Conservation (phyloP, 441 rosid genomes). For the Gossypium schwendimanii region DNA sequence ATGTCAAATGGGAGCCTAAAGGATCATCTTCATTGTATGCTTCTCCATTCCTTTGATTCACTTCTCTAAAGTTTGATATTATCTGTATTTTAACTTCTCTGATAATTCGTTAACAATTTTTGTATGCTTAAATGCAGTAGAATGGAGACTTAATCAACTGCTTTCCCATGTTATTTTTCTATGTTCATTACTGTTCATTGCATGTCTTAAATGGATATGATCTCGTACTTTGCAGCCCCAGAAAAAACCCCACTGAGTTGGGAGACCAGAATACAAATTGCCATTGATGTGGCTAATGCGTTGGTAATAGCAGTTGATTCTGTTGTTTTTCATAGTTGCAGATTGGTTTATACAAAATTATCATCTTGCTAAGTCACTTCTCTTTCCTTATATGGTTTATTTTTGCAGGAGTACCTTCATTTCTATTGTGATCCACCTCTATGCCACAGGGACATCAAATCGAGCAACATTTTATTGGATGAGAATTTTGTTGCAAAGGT, state of each 20-base stretch:
- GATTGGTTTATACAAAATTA: background rate
- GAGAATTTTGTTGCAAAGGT: constrained; percentile 88
- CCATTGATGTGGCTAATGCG: constrained; percentile 92
- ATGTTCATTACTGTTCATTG: constrained; percentile 3
- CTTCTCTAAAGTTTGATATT: background rate
- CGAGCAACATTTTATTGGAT: constrained; percentile 89
- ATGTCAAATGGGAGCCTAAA: constrained; percentile 90
- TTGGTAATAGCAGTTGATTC: constrained; percentile 45
- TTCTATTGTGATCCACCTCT: constrained; percentile 94
- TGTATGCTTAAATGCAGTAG: background rate
- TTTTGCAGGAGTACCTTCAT: constrained; percentile 89
- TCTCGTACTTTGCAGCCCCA: constrained; percentile 39
- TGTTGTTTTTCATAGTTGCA: constrained; percentile 9
- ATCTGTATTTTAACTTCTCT: background rate
- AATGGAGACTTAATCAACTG: background rate
- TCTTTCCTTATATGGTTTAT: constrained; percentile 16
- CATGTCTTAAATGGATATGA: constrained; percentile 8
- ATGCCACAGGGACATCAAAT: constrained; percentile 92
- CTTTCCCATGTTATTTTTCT: background rate
- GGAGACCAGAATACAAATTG: constrained; percentile 80
- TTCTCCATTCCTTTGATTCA: constrained; percentile 17
- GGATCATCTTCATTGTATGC: constrained; percentile 80
- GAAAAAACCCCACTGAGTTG: constrained; percentile 65
- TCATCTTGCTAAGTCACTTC: constrained; percentile 15
- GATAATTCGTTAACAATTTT: background rate